These are phyloP conservation scores for Quercus parvula DNA, from an alignment of 306 rosid genomes.

Conservation along the genomic window DNA sequence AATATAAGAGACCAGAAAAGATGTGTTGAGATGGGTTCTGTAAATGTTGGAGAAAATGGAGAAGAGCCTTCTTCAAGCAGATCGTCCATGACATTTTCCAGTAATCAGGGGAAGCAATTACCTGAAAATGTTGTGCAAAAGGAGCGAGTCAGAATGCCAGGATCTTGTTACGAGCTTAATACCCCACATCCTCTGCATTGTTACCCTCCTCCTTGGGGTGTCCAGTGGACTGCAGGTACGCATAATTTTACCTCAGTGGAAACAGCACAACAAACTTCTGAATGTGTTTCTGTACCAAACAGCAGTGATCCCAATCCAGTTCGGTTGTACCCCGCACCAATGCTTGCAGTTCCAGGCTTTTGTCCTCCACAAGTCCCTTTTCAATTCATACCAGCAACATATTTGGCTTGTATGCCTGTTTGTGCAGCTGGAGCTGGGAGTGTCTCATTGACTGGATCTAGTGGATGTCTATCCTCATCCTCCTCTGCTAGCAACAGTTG, in stretches of 20 bases:
- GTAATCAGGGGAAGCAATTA: conserved; percentile 34
- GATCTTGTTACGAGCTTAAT: conserved; percentile 16
- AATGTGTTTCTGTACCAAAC: conserved; percentile 13
- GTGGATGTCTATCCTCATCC: conserved; percentile 35
- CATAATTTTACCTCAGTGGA: conserved; percentile 26
- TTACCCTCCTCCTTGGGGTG: conserved; percentile 45
- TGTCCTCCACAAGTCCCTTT: conserved; percentile 42
- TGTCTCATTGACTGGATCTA: conserved; percentile 33
- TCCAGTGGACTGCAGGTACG: conserved; percentile 45
- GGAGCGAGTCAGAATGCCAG: conserved; percentile 10
- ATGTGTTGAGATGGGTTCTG: conserved; percentile 24
- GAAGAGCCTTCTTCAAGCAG: conserved; percentile 36
- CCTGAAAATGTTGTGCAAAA: conserved; percentile 10
- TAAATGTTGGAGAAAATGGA: conserved; percentile 24
- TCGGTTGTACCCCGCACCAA: conserved; percentile 44
- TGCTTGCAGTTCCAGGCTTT: conserved; percentile 47
- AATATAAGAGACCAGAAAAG: conserved; percentile 36
- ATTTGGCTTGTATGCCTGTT: conserved; percentile 40
- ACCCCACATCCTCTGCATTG: conserved; percentile 30
- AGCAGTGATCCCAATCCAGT: conserved; percentile 22
- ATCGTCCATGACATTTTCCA: conserved; percentile 31
- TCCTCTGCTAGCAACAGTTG: conserved; percentile 41
- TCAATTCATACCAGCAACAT: conserved; percentile 43
- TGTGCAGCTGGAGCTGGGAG: conserved; percentile 34
- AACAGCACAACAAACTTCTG: conserved; percentile 22